Evolutionary conservation across 345 rosid species (phyloP).

Genomic region (Iberis pinnata): DNA sequence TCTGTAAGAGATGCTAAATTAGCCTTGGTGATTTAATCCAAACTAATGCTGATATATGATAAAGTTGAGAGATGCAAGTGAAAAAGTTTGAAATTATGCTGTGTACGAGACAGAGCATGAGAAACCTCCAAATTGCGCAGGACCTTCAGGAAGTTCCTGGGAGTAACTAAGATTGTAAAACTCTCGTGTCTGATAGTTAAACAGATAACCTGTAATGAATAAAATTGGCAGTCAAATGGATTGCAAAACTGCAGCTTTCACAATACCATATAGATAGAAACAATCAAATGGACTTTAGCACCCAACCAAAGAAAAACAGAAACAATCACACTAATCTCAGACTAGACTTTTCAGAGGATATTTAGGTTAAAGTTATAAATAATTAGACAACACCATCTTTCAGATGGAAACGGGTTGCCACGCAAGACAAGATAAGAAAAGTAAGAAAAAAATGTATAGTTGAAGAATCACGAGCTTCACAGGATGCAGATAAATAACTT

Average conservation of each 20-base stretch:
- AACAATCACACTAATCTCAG: constrained; percentile 2
- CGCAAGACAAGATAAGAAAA: constrained; percentile 2
- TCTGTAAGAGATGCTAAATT: too few relatives aligned
- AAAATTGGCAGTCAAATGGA: constrained; percentile 15
- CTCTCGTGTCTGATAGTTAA: constrained; percentile 83
- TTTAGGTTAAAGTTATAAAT: not conserved
- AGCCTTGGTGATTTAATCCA: not conserved
- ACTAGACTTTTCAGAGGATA: not conserved
- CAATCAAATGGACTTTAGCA: not conserved
- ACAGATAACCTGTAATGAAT: constrained; percentile 60
- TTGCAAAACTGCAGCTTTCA: too few relatives aligned
- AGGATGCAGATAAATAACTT: constrained; percentile 5
- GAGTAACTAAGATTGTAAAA: constrained; percentile 88
- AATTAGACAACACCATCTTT: constrained; percentile 7
- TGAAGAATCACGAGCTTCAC: constrained; percentile 1
- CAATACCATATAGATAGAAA: constrained; percentile 9
- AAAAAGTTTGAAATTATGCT: not conserved
- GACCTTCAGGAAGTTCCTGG: constrained; percentile 70
- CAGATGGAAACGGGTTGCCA: constrained; percentile 7
- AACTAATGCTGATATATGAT: not conserved
- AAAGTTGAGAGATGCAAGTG: not conserved
- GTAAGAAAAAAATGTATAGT: not conserved
- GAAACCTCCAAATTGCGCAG: constrained; percentile 88
- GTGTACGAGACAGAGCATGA: constrained; percentile 6
- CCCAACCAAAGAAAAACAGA: too few relatives aligned